Conservation (phyloP, 306 rosid genomes). For the Lablab purpureus region DNA sequence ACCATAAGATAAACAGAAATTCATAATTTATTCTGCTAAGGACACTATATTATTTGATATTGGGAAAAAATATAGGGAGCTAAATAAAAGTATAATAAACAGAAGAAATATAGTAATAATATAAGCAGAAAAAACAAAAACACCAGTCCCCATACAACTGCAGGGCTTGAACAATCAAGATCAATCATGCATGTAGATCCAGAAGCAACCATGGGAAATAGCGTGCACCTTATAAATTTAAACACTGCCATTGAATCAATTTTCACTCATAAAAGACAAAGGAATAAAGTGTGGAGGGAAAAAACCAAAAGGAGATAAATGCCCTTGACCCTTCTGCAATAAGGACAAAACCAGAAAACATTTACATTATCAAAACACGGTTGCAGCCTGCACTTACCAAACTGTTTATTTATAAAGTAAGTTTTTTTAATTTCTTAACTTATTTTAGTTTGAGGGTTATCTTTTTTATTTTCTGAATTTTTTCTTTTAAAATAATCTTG, state of each 20-base stretch:
- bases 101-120: neutral
- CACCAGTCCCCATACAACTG: conserved; percentile 34
- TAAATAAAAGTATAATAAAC: no score
- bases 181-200: conserved; percentile 9
- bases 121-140: conserved; percentile 30
- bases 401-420: neutral
- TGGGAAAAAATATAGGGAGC: no score
- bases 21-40: no score
- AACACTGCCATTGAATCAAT: neutral
- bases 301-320: neutral
- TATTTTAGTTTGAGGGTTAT: neutral
- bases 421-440: neutral
- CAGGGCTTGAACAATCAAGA: neutral
- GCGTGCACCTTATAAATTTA: neutral
- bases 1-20: no score
- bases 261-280: conserved; percentile 2
- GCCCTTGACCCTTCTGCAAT: neutral
- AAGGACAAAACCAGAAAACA: conserved; percentile 20
- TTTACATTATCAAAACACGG: neutral
- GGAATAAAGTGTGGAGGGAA: neutral
- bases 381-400: neutral
- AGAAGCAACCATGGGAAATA: conserved; percentile 10
- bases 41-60: no score
- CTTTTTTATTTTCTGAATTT: neutral
- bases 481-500: neutral